A percentile compares a stretch with the other conserved stretches of the same genome.
phyloP scores from a whole-genome alignment of 495 filamentous ascomycete species.

The Aspergillus panamensis region DNA sequence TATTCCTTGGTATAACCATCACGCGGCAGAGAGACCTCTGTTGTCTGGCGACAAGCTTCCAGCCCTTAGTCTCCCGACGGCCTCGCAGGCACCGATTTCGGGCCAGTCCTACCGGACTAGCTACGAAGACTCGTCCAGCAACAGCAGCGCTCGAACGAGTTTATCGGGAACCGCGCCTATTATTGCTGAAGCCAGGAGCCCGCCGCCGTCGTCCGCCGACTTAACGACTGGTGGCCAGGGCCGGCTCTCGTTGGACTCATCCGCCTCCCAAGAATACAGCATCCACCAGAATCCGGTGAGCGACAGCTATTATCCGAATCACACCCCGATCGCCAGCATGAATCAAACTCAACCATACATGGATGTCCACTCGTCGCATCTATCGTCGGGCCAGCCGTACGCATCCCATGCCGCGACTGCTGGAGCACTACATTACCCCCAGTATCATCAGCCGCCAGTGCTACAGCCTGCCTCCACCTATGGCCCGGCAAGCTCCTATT shows the following conservation, averaged over 20 bases:
- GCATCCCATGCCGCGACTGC: conserved; percentile 79
- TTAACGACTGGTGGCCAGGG: conserved; percentile 32
- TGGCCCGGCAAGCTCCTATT: conserved; percentile 58
- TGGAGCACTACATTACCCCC: conserved; percentile 66
- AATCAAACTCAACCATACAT: conserved; percentile 79
- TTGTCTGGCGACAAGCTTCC: conserved; percentile 74
- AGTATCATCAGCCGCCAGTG: conserved; percentile 72
- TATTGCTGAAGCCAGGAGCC: conserved; percentile 34
- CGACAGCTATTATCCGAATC: conserved; percentile 41
- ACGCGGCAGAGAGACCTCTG: conserved; percentile 64
- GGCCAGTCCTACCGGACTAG: conserved; percentile 51
- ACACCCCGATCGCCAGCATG: conserved; percentile 64
- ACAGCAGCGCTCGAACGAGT: conserved; percentile 38
- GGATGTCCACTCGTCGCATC: conserved; percentile 75
- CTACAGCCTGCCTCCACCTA: conserved; percentile 80
- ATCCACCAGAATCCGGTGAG: conserved; percentile 27
- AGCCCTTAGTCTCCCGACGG: conserved; percentile 70
- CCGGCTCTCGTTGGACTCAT: conserved; percentile 39
- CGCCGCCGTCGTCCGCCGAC: conserved; percentile 34
- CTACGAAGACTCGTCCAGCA: conserved; percentile 39
- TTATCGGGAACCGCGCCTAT: conserved; percentile 35
- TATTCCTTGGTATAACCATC: conserved; percentile 70
- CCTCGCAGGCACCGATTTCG: conserved; percentile 54
- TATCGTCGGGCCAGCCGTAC: conserved; percentile 79
- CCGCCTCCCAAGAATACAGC: conserved; percentile 32